These are phyloP conservation scores for Penicillium sp. DNA, from an alignment of 2,329 filamentous ascomycete genomes.

Conservation along the genomic window DNA sequence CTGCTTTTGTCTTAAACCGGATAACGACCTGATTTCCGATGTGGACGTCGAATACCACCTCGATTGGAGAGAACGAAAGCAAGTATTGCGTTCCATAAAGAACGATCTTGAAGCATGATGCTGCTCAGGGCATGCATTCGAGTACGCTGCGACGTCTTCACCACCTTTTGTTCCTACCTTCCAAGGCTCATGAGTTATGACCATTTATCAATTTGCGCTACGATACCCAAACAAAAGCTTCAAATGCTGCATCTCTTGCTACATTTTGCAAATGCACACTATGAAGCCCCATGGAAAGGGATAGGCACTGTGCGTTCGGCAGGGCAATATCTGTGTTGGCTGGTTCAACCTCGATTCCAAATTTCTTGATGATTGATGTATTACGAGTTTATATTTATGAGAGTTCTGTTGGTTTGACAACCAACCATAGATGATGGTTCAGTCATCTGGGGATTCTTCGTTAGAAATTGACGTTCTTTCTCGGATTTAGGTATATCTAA, in stretches of 20 bases:
- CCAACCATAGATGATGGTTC: not conserved
- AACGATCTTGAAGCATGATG: not conserved
- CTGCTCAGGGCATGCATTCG: not conserved
- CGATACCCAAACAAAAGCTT: conserved; percentile 2
- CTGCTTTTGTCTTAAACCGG: conserved; percentile 9
- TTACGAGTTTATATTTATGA: conserved; percentile 7
- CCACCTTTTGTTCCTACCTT: not conserved
- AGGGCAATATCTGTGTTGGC: not conserved
- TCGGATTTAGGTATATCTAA: not conserved
- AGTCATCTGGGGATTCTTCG: not conserved
- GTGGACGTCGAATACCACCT: not conserved
- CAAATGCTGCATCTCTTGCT: not conserved
- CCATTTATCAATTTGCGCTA: not conserved
- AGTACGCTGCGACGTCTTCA: not conserved
- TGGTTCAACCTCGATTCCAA: not conserved
- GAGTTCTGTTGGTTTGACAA: not conserved
- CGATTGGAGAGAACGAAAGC: not conserved
- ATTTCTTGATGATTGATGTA: conserved; percentile 8
- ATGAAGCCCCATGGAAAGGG: not conserved
- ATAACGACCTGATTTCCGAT: conserved; percentile 21
- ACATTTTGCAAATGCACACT: not conserved
- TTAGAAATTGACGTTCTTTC: not conserved
- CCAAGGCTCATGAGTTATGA: not conserved
- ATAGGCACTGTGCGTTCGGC: not conserved
- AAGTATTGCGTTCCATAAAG: not conserved